Evolutionary conservation across 495 filamentous ascomycete genomes (phyloP).

Genomic region (Ramalina peruviana): DNA sequence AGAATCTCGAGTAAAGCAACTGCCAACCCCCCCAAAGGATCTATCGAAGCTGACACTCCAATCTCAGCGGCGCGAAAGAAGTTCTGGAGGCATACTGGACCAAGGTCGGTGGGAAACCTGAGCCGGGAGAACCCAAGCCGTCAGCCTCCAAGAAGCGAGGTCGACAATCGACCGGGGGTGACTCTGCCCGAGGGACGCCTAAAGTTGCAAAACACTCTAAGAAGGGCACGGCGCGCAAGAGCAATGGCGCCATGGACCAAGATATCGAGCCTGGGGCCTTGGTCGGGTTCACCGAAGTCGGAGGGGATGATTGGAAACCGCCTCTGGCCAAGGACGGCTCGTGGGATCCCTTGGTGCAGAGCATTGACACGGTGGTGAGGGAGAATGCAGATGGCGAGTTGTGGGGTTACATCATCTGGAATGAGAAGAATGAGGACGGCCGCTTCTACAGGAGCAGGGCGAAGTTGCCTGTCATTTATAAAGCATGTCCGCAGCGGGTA

Average conservation of each 20-base stretch:
- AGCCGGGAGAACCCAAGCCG: constrained; percentile 19
- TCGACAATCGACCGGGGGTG: constrained; percentile 13
- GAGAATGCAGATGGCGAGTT: constrained; percentile 25
- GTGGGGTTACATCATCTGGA: constrained; percentile 43
- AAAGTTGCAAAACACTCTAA: not conserved
- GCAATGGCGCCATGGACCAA: constrained; percentile 19
- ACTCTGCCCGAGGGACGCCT: constrained; percentile 6
- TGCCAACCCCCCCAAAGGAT: not conserved
- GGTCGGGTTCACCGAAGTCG: constrained; percentile 17
- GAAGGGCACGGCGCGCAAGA: constrained; percentile 12
- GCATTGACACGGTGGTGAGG: constrained; percentile 43
- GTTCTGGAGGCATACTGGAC: constrained; percentile 40
- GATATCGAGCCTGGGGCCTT: constrained; percentile 22
- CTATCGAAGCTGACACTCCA: constrained; percentile 9
- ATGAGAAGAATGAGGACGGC: constrained; percentile 24
- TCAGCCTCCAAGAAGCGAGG: constrained; percentile 10
- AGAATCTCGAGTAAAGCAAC: constrained; percentile 33
- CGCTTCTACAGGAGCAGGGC: constrained; percentile 17
- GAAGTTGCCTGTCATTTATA: constrained; percentile 11
- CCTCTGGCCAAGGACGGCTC: constrained; percentile 12
- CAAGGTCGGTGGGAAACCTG: constrained; percentile 41
- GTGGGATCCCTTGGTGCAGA: constrained; percentile 43
- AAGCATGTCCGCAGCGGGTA: constrained; percentile 13
- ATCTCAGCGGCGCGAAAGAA: constrained; percentile 35
- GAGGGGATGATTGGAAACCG: constrained; percentile 15